These are phyloP conservation scores for Xylaria sp. DNA, from an alignment of 2,329 filamentous ascomycete species.

Conservation along the genomic window DNA sequence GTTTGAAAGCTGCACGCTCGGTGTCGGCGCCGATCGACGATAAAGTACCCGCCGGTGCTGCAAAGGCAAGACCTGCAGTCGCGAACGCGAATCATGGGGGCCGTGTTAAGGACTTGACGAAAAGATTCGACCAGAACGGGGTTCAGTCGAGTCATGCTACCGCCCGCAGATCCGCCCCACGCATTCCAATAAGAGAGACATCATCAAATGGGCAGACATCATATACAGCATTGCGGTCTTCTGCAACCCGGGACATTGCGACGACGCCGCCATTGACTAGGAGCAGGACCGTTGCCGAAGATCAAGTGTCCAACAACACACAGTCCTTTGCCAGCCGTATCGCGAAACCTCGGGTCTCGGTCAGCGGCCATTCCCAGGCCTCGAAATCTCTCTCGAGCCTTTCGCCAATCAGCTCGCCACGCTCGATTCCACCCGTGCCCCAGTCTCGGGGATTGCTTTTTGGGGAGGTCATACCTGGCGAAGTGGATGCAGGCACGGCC, in stretches of 20 bases:
- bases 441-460: constrained; percentile 63
- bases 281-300: constrained; percentile 51
- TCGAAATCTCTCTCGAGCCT: constrained; percentile 50
- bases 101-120: constrained; percentile 75
- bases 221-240: constrained; percentile 46
- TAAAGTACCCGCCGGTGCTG: constrained; percentile 37
- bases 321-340: constrained; percentile 65
- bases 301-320: constrained; percentile 55
- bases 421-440: constrained; percentile 34
- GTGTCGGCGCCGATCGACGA: constrained; percentile 59
- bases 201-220: constrained; percentile 42
- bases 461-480: constrained; percentile 70
- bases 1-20: constrained; percentile 52
- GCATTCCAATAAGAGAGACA: constrained; percentile 41
- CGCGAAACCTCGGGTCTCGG: constrained; percentile 51
- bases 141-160: constrained; percentile 35
- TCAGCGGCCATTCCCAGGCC: constrained; percentile 39
- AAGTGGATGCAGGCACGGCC: constrained; percentile 53
- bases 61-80: constrained; percentile 36
- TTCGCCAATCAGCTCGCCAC: constrained; percentile 37
- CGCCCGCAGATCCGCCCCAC: constrained; percentile 41
- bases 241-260: constrained; percentile 38
- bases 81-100: constrained; percentile 33
- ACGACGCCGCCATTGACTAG: constrained; percentile 42
- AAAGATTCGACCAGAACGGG: constrained; percentile 71